Evolutionary conservation across 352 stramenopile species (phyloP).

Genomic region (Pythium aristosporum): DNA sequence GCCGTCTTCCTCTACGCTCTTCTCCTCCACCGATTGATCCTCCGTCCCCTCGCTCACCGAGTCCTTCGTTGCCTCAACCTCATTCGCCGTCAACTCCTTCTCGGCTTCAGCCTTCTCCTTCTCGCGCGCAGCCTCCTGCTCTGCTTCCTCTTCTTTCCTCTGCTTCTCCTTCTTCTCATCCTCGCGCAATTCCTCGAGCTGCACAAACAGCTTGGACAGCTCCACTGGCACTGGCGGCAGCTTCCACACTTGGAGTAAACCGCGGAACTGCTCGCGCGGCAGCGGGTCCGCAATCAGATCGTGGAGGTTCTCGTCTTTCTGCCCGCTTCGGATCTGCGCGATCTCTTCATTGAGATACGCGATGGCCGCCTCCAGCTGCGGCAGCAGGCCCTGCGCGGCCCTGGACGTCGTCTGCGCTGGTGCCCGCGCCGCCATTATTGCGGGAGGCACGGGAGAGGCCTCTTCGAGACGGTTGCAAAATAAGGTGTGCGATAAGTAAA

Average conservation of each 20-base stretch:
- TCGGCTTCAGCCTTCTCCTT: slow-evolving; percentile 7
- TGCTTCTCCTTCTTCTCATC: slow-evolving; percentile 9
- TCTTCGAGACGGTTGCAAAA: slow-evolving; percentile 1
- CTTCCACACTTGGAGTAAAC: slow-evolving; percentile 49
- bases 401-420: slow-evolving; percentile 25
- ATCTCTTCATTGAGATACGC: slow-evolving; percentile 56
- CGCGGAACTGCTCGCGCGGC: slow-evolving; percentile 43
- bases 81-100: slow-evolving; percentile 7
- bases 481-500: neutral
- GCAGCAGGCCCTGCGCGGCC: slow-evolving; percentile 33
- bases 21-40: neutral
- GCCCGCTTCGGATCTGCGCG: slow-evolving; percentile 36
- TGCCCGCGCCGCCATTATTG: slow-evolving; percentile 12
- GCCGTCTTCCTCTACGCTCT: slow-evolving; percentile 8
- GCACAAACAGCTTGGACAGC: slow-evolving; percentile 41
- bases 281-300: slow-evolving; percentile 44
- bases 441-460: neutral
- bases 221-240: slow-evolving; percentile 34
- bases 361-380: slow-evolving; percentile 59
- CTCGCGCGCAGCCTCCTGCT: neutral
- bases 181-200: slow-evolving; percentile 35
- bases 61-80: slow-evolving; percentile 3
- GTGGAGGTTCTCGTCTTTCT: slow-evolving; percentile 37
- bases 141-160: neutral
- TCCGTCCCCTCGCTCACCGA: neutral